Base-by-base conservation (phyloP, 805 yeast species). In the Ogataea neopini region DNA sequence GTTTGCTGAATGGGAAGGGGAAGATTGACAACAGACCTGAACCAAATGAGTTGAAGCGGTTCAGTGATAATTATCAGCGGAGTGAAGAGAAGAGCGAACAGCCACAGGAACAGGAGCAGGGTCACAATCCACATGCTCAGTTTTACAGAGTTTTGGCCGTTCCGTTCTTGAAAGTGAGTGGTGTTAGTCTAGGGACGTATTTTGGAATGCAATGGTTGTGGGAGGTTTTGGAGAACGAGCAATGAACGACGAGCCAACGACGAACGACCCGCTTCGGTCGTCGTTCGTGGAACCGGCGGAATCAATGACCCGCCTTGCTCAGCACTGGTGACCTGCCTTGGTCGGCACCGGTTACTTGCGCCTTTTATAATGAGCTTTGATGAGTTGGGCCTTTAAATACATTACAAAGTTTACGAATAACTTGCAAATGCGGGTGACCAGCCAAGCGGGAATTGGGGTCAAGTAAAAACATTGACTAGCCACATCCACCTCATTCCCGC, bases 101-200 rank as follows among this genome's bases (percentile, higher is more conserved):
- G 22, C 9, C 44, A 48, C 13, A 13, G 18, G 15, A 5, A 18
- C 54, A 51, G 35, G 48, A 46, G 10, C 56, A 51, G 3, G 49
- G 45, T 7, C 19, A 58, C 47, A 63, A 62, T 35, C 65, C 69
- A 22, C 68, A 64, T 45, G 44, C 55, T 2, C 58, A 61, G 29
- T 75, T 80, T 57, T 80, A 79, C 55, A 66, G 72, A 49, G 71
- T 70, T 30, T 72, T 76, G 53, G 76, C 74, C 1, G 64, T 58
- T 19, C 83, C 84, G 1, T 66, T 75, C 39, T 47, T 71, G 4
- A 79, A 75, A 50, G 72, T 77, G 14, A 60, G 78, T 28, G 64
- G 64, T 0, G 45, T 76, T 6, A 72, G 80, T 5, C 67, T 76
- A 43, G 72, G 63, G 2, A 73, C 81, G 0, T 80, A 74, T 51